Evolutionary conservation across 2,329 filamentous ascomycete genomes (phyloP).

Genomic region (Neofusicoccum cordaticola): DNA sequence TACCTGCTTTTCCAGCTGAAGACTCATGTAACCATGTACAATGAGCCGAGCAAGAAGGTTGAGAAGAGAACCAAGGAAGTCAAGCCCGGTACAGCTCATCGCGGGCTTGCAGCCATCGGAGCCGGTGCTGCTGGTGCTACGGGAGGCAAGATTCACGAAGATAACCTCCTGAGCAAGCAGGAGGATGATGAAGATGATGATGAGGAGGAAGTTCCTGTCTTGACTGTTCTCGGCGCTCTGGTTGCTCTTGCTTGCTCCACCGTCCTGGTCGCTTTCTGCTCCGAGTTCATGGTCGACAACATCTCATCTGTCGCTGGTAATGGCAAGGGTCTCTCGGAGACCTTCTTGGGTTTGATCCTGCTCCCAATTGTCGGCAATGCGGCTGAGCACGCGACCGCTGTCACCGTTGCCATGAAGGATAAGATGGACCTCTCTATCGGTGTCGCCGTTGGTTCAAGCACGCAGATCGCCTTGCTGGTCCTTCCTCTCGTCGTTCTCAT

Average conservation of each 20-base stretch:
- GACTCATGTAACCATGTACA: slow-evolving; percentile 78
- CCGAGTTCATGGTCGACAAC: slow-evolving; percentile 62
- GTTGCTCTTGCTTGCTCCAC: slow-evolving; percentile 70
- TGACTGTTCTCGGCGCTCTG: slow-evolving; percentile 70
- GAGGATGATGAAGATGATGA: slow-evolving; percentile 53
- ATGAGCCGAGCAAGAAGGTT: slow-evolving; percentile 74
- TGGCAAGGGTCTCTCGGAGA: slow-evolving; percentile 51
- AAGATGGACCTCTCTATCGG: slow-evolving; percentile 68
- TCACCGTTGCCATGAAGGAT: slow-evolving; percentile 61
- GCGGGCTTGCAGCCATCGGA: slow-evolving; percentile 53
- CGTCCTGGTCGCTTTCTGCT: slow-evolving; percentile 75
- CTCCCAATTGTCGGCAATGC: slow-evolving; percentile 66
- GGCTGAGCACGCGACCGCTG: slow-evolving; percentile 64
- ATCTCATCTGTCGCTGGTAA: slow-evolving; percentile 54
- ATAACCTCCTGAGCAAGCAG: slow-evolving; percentile 43
- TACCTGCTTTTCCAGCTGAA: slow-evolving; percentile 92
- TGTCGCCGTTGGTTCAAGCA: slow-evolving; percentile 63
- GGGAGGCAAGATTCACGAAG: slow-evolving; percentile 49
- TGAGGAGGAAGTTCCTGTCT: slow-evolving; percentile 69
- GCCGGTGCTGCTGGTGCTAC: slow-evolving; percentile 50
- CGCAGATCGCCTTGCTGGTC: slow-evolving; percentile 64
- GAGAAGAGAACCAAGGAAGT: slow-evolving; percentile 54
- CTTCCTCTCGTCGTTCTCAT: slow-evolving; percentile 60
- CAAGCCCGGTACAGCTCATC: slow-evolving; percentile 48
- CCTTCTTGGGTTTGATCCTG: slow-evolving; percentile 63